Evolutionary conservation across 164 flowering plant species (phyloP).

Genomic region (Annona squamosa): DNA sequence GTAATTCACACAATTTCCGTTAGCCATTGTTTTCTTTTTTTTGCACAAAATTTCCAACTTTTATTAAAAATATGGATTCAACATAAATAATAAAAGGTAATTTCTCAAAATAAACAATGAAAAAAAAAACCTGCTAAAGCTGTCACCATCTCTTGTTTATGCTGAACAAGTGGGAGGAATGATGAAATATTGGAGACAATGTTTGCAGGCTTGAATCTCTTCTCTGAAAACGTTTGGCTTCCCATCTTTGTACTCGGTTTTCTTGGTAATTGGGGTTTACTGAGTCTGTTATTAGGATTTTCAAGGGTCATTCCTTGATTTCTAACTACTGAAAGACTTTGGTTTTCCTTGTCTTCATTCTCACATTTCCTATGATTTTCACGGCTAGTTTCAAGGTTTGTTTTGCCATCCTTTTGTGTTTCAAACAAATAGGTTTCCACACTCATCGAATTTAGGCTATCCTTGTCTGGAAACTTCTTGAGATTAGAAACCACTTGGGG

Average conservation of each 20-base stretch:
- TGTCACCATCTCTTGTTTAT: constrained; percentile 41
- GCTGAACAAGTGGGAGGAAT: constrained; percentile 73
- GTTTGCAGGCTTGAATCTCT: constrained; percentile 43
- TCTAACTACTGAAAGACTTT: constrained; percentile 23
- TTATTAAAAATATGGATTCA: background rate
- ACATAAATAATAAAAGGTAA: background rate
- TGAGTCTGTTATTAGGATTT: constrained; percentile 29
- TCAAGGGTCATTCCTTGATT: constrained; percentile 28
- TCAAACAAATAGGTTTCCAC: constrained; percentile 25
- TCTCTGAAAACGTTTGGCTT: constrained; percentile 27
- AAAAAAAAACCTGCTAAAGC: constrained; percentile 38
- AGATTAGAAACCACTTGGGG: constrained; percentile 26
- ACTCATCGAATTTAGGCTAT: constrained; percentile 37
- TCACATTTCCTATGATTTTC: constrained; percentile 20
- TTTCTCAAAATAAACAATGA: background rate
- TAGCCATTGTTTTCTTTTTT: background rate
- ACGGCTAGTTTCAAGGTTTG: constrained; percentile 21
- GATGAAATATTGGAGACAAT: constrained; percentile 71
- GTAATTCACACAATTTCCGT: background rate
- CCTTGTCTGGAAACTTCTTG: constrained; percentile 25
- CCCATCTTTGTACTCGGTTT: constrained; percentile 34
- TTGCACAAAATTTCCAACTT: no score
- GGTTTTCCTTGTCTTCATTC: constrained; percentile 41
- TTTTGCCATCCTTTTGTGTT: constrained; percentile 19
- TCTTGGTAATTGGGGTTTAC: constrained; percentile 35